Conservation (phyloP, 2,329 filamentous ascomycete genomes). For the Trichoderma harzianum region DNA sequence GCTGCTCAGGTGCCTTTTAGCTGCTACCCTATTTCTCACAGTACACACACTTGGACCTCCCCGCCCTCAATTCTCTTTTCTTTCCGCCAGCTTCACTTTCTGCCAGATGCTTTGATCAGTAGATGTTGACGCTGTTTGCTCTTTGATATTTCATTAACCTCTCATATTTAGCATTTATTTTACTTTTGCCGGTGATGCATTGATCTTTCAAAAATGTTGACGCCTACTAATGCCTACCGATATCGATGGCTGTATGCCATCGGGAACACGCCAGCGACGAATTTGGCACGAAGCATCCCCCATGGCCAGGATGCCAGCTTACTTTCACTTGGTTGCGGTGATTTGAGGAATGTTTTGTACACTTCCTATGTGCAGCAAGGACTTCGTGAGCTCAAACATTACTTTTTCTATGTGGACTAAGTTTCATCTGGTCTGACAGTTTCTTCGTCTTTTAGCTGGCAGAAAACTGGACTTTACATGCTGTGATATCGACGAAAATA, state of each 20-base stretch:
- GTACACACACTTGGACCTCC: not conserved
- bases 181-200: not conserved
- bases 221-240: constrained; percentile 34
- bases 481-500: constrained; percentile 49
- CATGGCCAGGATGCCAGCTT: constrained; percentile 48
- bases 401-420: not conserved
- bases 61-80: not conserved
- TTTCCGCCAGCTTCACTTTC: not conserved
- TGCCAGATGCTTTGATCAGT: not conserved
- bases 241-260: constrained; percentile 42
- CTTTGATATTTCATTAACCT: not conserved
- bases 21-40: not conserved
- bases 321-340: constrained; percentile 54
- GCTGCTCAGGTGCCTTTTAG: not conserved
- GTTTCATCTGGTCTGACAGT: not conserved
- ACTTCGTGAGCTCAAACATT: constrained; percentile 32
- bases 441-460: constrained; percentile 25
- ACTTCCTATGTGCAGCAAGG: constrained; percentile 44
- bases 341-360: constrained; percentile 55
- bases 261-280: constrained; percentile 54
- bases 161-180: not conserved
- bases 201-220: constrained; percentile 32
- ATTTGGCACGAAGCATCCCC: constrained; percentile 45
- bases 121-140: not conserved
- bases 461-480: constrained; percentile 53